Percentiles rank a stretch among this genome's conserved stretches.
phyloP scores from a whole-genome alignment of 2,329 filamentous ascomycete genomes.

The Geoglossum cookeanum region DNA sequence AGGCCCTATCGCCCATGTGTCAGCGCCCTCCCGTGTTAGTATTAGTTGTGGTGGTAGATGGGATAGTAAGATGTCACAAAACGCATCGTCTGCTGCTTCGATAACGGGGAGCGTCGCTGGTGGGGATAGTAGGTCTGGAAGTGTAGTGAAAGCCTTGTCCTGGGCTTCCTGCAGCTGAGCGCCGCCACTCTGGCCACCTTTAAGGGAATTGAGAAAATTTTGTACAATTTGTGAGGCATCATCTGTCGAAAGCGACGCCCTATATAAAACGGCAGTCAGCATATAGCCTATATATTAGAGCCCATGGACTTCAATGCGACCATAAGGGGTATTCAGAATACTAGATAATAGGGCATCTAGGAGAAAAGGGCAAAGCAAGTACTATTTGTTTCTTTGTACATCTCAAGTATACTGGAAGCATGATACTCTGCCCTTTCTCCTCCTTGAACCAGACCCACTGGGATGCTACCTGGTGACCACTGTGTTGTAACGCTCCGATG shows the following conservation, averaged over 20 bases:
- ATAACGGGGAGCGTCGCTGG: slow-evolving; percentile 61
- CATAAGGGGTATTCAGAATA: slow-evolving; percentile 4
- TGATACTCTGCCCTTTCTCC: neutral
- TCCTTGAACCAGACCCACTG: neutral
- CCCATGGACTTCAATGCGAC: neutral
- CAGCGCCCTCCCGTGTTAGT: slow-evolving; percentile 48
- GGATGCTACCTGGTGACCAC: no score
- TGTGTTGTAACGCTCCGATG: neutral
- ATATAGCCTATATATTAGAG: neutral
- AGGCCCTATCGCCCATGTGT: slow-evolving; percentile 44
- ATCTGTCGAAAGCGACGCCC: slow-evolving; percentile 37
- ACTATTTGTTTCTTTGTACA: neutral
- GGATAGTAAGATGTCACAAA: slow-evolving; percentile 55
- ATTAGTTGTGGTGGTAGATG: slow-evolving; percentile 65
- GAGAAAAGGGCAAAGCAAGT: neutral
- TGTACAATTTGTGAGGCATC: slow-evolving; percentile 66
- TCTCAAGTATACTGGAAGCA: neutral
- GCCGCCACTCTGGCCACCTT: slow-evolving; percentile 31
- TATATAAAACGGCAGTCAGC: slow-evolving; percentile 19
- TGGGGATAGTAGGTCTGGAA: slow-evolving; percentile 68
- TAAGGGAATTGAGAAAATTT: slow-evolving; percentile 72
- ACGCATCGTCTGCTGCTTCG: slow-evolving; percentile 41
- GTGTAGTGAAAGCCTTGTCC: slow-evolving; percentile 56
- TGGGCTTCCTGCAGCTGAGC: slow-evolving; percentile 27
- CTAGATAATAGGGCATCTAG: neutral